Evolutionary conservation across 2,329 filamentous ascomycete genomes (phyloP), one percentile per base, ranked within the genome.

Genomic region (Thelonectria discophora): DNA sequence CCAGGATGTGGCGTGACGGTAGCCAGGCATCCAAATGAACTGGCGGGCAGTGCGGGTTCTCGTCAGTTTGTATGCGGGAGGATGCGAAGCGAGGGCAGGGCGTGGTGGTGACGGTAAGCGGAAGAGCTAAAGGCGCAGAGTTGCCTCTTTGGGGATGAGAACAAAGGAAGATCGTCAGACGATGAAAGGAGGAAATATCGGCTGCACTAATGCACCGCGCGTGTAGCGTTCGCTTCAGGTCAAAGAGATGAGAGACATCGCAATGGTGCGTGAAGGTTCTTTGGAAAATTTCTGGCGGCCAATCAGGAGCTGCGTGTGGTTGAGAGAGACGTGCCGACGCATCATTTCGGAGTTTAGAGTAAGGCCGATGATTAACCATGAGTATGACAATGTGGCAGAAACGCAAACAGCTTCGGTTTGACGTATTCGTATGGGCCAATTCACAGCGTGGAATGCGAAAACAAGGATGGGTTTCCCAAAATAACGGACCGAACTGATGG

Each of bases 301-400:
- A 63, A 56, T 63, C 56, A 60, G 15, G 24, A 17, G 40, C 2
- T 32, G 43, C 11, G 7, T 21, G 21, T 21, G n/a, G 21, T 60
- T 51, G 40, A 30, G 45, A 43, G 47, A 8, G 27, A 30, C 27
- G 27, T 30, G 27, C 27, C 47, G 39, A 55, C 47, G 47, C 39
- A 39, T 53, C 42, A 53, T 34, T 37, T 40, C 53, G 42, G 24
- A 11, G 10, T 20, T 47, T 18, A 13, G 12, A 24, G 32, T 17
- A 47, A 39, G 32, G 8, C 69, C 69, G 69, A 68, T 15, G 63
- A 64, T 71, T 71, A 69, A 48, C 69, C 68, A 60, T 7, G 17
- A 5, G 0, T 13, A 30, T 20, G 18, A 21, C 27, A 15, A 9
- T 17, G 8, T 3, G 13, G 48, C 27, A 15, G 34, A 13, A 15